Evolutionary conservation across 2,329 filamentous ascomycete genomes (phyloP), one percentile per base, ranked within the genome.

Genomic region (Pleoardoris graminearum): DNA sequence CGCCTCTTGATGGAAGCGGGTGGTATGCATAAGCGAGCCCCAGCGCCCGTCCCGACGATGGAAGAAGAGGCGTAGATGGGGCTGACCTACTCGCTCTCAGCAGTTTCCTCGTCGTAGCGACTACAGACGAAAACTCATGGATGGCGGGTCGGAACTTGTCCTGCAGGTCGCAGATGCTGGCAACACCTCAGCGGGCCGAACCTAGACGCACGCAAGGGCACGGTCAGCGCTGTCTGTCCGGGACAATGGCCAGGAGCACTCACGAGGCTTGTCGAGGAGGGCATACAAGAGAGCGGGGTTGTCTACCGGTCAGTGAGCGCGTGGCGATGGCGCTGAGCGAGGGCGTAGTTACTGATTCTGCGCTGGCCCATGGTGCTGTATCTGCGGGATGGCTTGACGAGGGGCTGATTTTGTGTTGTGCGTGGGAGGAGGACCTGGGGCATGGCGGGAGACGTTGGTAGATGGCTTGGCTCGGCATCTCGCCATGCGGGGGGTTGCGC

Each of bases 151-250:
- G 84, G 76, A 97, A 97, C 74, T 91, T 95, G 63, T 97, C 93
- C 77, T 97, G 93, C 58, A 97, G 81, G 69, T 97, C 93, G 77
- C 93, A 97, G 70, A 97, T 84, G 67, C 92, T 97, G 54, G 30
- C 6, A 46, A 17, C 10, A 50, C 23, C 55, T 71, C 55, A 71
- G 66, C 53, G 29, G 8, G 2, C 22, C 33, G 25, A 37, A 29
- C 21, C 44, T 47, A 49, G 16, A 22, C 27, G 54, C 17, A 22
- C 27, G 54, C 38, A 44, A 45, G 38, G 45, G 46, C 17, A 27
- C 10, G 19, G 19, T 33, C 6, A 43, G 29, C 23, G 32, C n/a
- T n/a, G n/a, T 12, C 12, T 36, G 29, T 22, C 11, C 22, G 10
- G 23, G 17, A 11, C 10, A 19, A 37, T 38, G 22, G 2, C 7